These are phyloP conservation scores for Cyberlindnera meyerae DNA, from an alignment of 805 yeast genomes.

Conservation along the genomic window DNA sequence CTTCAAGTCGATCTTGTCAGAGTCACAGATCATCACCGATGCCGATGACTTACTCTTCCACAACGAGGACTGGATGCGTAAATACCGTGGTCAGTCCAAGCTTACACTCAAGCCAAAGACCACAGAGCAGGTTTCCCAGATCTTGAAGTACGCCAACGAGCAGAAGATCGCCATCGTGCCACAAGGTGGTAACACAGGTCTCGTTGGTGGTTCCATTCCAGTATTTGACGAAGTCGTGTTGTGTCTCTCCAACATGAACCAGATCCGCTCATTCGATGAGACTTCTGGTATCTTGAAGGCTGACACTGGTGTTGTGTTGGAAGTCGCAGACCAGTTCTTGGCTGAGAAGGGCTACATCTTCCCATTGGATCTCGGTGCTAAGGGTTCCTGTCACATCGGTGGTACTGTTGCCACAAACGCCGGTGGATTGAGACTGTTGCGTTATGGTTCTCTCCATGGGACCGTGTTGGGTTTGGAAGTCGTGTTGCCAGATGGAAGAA, in stretches of 20 bases:
- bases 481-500: conserved; percentile 85
- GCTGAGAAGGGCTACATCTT: conserved; percentile 83
- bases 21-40: conserved; percentile 45
- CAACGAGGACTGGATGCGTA: conserved; percentile 94
- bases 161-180: conserved; percentile 81
- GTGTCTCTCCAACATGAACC: conserved; percentile 65
- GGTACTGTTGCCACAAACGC: conserved; percentile 96
- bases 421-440: conserved; percentile 82
- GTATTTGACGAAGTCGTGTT: conserved; percentile 85
- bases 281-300: conserved; percentile 81
- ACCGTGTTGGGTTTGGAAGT: conserved; percentile 87
- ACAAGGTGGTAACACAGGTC: conserved; percentile 95
- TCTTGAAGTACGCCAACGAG: conserved; percentile 76
- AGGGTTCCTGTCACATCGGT: conserved; percentile 94
- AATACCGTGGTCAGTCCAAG: conserved; percentile 82
- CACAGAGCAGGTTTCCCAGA: conserved; percentile 69
- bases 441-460: conserved; percentile 93
- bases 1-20: conserved; percentile 57
- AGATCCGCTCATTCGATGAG: conserved; percentile 74
- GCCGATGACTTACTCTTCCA: conserved; percentile 59
- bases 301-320: conserved; percentile 89
- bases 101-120: conserved; percentile 79
- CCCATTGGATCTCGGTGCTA: conserved; percentile 93
- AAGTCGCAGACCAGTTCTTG: conserved; percentile 72
- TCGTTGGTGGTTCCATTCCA: conserved; percentile 92